Conservation (phyloP, 2,329 filamentous ascomycete species). For the Exophiala sp. region DNA sequence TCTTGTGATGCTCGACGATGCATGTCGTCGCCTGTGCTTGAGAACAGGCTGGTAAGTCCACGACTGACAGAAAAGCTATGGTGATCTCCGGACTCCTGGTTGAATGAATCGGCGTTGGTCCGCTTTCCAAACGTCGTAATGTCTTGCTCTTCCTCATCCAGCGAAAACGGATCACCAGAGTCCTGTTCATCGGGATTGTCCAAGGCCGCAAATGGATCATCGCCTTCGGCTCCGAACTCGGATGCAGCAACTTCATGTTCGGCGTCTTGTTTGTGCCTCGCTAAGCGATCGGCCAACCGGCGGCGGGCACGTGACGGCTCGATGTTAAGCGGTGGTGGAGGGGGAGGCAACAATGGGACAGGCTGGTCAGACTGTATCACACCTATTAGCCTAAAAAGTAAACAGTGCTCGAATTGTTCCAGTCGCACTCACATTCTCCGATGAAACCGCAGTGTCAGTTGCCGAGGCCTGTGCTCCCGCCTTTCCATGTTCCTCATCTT, state of each 20-base stretch:
- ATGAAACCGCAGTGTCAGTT: slow-evolving; percentile 35
- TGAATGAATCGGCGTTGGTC: slow-evolving; percentile 18
- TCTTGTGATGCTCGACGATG: slow-evolving; percentile 12
- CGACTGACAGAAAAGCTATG: slow-evolving; percentile 33
- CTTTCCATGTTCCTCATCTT: slow-evolving; percentile 23
- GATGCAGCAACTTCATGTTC: slow-evolving; percentile 29
- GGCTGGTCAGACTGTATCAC: slow-evolving; percentile 35
- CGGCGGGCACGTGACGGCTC: slow-evolving; percentile 79
- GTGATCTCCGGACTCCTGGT: slow-evolving; percentile 20
- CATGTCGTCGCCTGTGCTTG: slow-evolving; percentile 3
- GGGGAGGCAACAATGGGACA: slow-evolving; percentile 43
- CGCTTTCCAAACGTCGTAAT: slow-evolving; percentile 29
- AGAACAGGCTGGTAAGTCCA: slow-evolving; percentile 28
- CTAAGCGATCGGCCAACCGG: slow-evolving; percentile 82
- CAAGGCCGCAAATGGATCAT: slow-evolving; percentile 32
- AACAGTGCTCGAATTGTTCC: slow-evolving; percentile 26
- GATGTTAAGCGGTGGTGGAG: slow-evolving; percentile 76
- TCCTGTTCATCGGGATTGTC: slow-evolving; percentile 38
- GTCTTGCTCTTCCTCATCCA: slow-evolving; percentile 30
- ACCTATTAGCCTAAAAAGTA: slow-evolving; percentile 47
- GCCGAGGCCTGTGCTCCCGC: slow-evolving; percentile 19
- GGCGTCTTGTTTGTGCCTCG: slow-evolving; percentile 57
- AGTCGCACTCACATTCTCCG: slow-evolving; percentile 60
- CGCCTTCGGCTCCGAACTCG: slow-evolving; percentile 29
- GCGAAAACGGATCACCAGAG: slow-evolving; percentile 28